Conservation (phyloP, 2,329 filamentous ascomycete genomes). For the Pseudovirgaria hyperparasitica region DNA sequence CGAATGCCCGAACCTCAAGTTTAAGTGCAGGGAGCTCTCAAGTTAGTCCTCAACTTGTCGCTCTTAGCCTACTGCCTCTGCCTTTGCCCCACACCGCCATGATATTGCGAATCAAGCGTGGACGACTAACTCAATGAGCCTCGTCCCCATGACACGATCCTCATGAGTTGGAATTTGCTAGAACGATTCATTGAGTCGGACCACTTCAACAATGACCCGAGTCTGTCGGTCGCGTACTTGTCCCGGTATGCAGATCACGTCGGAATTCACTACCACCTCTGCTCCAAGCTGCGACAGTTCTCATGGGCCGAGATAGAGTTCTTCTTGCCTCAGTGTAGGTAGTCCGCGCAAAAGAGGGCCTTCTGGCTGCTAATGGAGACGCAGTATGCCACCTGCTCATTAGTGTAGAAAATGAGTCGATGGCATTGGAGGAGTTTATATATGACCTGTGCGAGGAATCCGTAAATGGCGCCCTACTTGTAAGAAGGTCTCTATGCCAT, state of each 20-base stretch:
- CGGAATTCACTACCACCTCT: constrained; percentile 79
- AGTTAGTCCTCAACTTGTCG: too few species aligned
- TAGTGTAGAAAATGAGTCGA: constrained; percentile 80
- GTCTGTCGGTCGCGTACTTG: constrained; percentile 77
- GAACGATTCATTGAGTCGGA: constrained; percentile 87
- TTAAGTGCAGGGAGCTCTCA: too few species aligned
- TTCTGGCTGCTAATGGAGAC: constrained; percentile 32
- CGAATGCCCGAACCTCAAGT: too few species aligned
- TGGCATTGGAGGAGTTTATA: constrained; percentile 81
- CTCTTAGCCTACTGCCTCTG: too few species aligned
- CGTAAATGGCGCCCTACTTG: constrained; percentile 69
- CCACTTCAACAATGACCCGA: constrained; percentile 85
- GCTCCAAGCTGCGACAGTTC: constrained; percentile 78
- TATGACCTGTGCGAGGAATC: constrained; percentile 79
- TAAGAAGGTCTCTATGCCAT: constrained; percentile 32
- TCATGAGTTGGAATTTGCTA: constrained; percentile 65
- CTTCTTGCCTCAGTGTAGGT: constrained; percentile 59
- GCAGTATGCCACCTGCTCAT: constrained; percentile 72
- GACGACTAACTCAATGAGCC: neutral
- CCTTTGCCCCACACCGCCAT: too few species aligned
- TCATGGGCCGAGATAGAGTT: constrained; percentile 87
- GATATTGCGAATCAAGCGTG: too few species aligned
- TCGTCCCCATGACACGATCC: constrained; percentile 25
- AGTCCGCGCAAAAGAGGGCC: too few species aligned
- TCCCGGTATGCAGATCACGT: constrained; percentile 86